Base-by-base conservation (phyloP, 257 asterid genomes). In the Leonotis leonurus region DNA sequence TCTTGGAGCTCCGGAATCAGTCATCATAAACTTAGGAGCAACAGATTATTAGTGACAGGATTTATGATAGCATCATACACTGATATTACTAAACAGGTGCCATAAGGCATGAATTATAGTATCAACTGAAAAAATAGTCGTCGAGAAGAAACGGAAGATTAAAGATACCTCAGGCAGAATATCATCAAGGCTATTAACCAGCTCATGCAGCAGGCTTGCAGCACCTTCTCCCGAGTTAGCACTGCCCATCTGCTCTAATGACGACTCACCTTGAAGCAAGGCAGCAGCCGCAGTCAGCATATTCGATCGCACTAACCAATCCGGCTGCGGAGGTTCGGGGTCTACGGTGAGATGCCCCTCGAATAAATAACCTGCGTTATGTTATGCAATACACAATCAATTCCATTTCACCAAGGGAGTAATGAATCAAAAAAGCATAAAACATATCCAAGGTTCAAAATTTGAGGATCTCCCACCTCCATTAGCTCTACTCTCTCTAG, bases 341-440 rank as follows among this genome's bases (percentile, higher is more conserved):
- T 93, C 97, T 12, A 89, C 96, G 16, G 99, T 89, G 24, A 93
- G 95, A 74, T 93, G 99, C 75, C 99, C 99, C 77, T 93, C 99
- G 58, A 93, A 93, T 50, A 93, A 81, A 74, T 76, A 93, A 37
- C 99, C 99, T 93, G 87, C 58, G 75, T 54, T 60, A 65, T 11
- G 8, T 39, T n/a, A n/a, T n/a, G n/a, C n/a, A 44, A 25, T 12
- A 33, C 33, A 27, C 51, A n/a, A 50, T 64, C 46, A 78, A 6
- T n/a, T 53, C 44, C 44, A 60, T 48, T 14, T 54, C 27, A 8
- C 7, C 0, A 14, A 50, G 62, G 54, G 20, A 54, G 13, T 13
- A 8, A 14, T 0, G 21, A 44, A 16, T 44, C 44, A 63, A 27
- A 43, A 46, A 1, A 46, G 8, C 41, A n/a, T 18, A 25, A 51